Evolutionary conservation across 2,329 filamentous ascomycete species (phyloP), one percentile per base, ranked within the genome.

Genomic region (Pseudogymnoascus sp.): DNA sequence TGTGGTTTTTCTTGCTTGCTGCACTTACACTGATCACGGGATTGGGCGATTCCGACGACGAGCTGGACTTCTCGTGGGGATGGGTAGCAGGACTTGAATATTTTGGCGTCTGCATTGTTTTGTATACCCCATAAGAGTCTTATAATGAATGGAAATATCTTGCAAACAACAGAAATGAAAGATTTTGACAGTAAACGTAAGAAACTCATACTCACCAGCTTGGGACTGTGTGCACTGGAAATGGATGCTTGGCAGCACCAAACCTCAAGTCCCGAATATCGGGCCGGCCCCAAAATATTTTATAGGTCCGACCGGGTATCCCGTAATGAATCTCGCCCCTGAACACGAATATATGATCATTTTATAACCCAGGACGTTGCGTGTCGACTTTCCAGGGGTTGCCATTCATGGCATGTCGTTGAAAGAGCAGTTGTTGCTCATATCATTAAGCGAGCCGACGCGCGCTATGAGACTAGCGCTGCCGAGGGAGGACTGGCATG

Each of bases 321-420:
- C 31, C 5, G 43, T 16, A 62, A 61, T 67, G 1, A 46, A 64
- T 63, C 66, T 43, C 34, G 18, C 2, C 38, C 3, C 23, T 38
- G 23, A 63, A 34, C 6, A 18, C 16, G 34, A 18, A 4, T 16
- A 8, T 38, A 14, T 4, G 5, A 43, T 37, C 59, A 21, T 59
- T 60, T 6, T 62, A 28, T 25, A 5, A 11, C 38, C 8, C 64
- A 64, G 31, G 11, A 18, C 31, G 59, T 63, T 61, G 68, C 25
- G 63, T 70, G 62, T 63, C 66, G 34, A 62, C 69, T 65, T 61
- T 66, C 59, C 65, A 9, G 25, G 62, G 42, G 14, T 63, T 66
- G 37, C 49, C 38, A 40, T 64, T 65, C 23, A 68, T 70, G 65
- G 65, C 60, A 66, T 72, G 71, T 69, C 70, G 71, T 73, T 71